phyloP scores from a whole-genome alignment of 345 rosid genomes.

The Citrus maxima region DNA sequence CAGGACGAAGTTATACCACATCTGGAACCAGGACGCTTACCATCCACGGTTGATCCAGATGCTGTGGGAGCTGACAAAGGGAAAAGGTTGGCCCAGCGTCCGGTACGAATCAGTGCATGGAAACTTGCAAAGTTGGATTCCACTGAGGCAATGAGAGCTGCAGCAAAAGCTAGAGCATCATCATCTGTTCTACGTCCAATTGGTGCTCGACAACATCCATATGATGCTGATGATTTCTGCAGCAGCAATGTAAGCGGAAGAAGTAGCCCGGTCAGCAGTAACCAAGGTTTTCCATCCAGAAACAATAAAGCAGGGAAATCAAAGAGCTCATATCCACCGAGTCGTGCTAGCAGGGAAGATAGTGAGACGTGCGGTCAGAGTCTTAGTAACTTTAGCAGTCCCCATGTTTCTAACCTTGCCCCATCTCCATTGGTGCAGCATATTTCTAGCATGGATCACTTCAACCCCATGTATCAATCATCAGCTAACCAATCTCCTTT shows the following conservation, averaged over 20 bases:
- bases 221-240: conserved; percentile 48
- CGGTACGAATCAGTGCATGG: conserved; percentile 90
- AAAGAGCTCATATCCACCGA: conserved; percentile 50
- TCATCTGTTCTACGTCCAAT: conserved; percentile 84
- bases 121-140: conserved; percentile 85
- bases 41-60: conserved; percentile 84
- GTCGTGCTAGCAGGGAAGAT: conserved; percentile 59
- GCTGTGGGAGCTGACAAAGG: conserved; percentile 39
- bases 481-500: conserved; percentile 59
- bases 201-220: conserved; percentile 49
- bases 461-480: conserved; percentile 70
- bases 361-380: conserved; percentile 51
- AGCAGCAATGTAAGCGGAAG: conserved; percentile 68
- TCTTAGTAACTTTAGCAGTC: conserved; percentile 55
- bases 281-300: conserved; percentile 41
- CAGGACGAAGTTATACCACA: conserved; percentile 94
- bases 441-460: conserved; percentile 52
- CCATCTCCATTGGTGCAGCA: conserved; percentile 44
- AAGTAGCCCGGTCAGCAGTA: conserved; percentile 69
- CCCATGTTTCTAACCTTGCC: conserved; percentile 40
- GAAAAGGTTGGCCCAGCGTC: conserved; percentile 63
- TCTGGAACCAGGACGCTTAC: conserved; percentile 72
- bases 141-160: conserved; percentile 73
- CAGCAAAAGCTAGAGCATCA: conserved; percentile 87
- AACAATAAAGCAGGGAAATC: conserved; percentile 35